phyloP scores from a whole-genome alignment of 805 yeast species.

The Candida vartiovaarae region DNA sequence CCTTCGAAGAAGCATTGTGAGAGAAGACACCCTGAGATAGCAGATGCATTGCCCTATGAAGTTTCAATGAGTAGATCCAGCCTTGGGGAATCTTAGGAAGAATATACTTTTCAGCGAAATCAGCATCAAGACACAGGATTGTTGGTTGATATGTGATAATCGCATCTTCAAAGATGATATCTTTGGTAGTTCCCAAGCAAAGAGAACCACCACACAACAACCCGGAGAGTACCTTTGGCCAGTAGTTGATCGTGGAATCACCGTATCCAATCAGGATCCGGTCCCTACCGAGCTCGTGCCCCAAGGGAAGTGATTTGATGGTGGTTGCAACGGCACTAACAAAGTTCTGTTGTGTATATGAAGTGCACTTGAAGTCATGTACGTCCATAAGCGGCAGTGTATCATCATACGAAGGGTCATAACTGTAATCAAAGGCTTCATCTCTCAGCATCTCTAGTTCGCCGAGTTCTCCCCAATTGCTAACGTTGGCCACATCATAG shows the following conservation, averaged over 20 bases:
- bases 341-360: constrained; percentile 45
- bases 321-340: constrained; percentile 48
- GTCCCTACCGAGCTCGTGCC: constrained; percentile 30
- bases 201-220: constrained; percentile 29
- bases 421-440: constrained; percentile 20
- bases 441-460: constrained; percentile 5
- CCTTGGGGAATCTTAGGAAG: neutral
- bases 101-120: constrained; percentile 6
- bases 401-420: constrained; percentile 24
- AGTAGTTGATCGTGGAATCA: constrained; percentile 30
- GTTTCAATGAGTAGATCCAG: constrained; percentile 6
- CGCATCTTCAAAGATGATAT: constrained; percentile 1
- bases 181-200: constrained; percentile 17
- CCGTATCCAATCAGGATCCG: constrained; percentile 25
- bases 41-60: constrained; percentile 19
- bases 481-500: constrained; percentile 7
- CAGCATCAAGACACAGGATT: constrained; percentile 6
- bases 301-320: constrained; percentile 29
- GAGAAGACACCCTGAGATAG: constrained; percentile 16
- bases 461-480: constrained; percentile 23
- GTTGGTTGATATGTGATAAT: constrained; percentile 9
- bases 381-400: constrained; percentile 29
- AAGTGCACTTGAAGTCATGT: constrained; percentile 22
- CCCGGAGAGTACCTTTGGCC: constrained; percentile 32
- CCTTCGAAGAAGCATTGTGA: constrained; percentile 25